phyloP scores from a whole-genome alignment of 441 rosid genomes.

The Croton laevigatus region DNA sequence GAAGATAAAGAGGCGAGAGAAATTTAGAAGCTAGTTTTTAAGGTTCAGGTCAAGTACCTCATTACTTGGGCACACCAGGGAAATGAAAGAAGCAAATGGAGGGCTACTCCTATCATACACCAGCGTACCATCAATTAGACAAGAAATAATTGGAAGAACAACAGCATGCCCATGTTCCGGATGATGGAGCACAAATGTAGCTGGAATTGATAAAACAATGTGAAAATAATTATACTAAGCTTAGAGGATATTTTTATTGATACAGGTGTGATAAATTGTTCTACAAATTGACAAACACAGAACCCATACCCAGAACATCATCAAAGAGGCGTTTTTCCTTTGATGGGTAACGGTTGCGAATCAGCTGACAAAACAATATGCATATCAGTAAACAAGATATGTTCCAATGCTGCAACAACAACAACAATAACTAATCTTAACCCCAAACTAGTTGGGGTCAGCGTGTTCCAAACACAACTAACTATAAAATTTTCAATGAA shows the following conservation, averaged over 20 bases:
- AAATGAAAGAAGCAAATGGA: slow-evolving; percentile 95
- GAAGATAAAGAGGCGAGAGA: neutral
- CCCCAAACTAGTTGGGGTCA: no score
- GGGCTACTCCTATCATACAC: slow-evolving; percentile 74
- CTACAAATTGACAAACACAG: slow-evolving; percentile 17
- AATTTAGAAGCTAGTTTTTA: slow-evolving; percentile 6
- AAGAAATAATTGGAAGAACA: slow-evolving; percentile 93
- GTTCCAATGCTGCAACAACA: neutral
- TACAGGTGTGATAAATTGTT: slow-evolving; percentile 9
- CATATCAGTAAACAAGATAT: slow-evolving; percentile 25
- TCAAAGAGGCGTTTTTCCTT: slow-evolving; percentile 80
- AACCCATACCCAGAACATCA: slow-evolving; percentile 80
- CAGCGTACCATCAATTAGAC: slow-evolving; percentile 83
- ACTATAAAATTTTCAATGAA: neutral
- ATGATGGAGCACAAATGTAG: slow-evolving; percentile 94
- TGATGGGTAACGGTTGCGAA: slow-evolving; percentile 86
- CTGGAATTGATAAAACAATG: slow-evolving; percentile 40
- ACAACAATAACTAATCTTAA: no score
- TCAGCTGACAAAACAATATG: slow-evolving; percentile 56
- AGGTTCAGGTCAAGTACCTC: slow-evolving; percentile 51
- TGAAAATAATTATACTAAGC: slow-evolving; percentile 16
- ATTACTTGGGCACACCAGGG: slow-evolving; percentile 76
- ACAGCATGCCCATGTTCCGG: slow-evolving; percentile 99
- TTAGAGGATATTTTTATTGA: slow-evolving; percentile 10
- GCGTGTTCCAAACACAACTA: slow-evolving; percentile 8